Evolutionary conservation across 2,329 filamentous ascomycete genomes (phyloP).

Genomic region (Fusarium temperatum): DNA sequence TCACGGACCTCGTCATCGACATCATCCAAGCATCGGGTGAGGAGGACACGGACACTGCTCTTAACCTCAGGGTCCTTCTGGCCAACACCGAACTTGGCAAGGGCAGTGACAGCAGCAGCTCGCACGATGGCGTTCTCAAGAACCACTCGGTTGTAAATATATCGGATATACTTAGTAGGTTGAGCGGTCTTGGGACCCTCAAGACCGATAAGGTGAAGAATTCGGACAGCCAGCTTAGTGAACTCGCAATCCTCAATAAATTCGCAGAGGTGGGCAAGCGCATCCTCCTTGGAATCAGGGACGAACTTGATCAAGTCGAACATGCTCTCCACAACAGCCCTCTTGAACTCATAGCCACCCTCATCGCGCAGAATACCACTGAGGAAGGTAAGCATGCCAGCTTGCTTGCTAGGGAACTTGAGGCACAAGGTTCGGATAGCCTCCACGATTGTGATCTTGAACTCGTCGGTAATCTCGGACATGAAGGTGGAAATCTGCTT

Average conservation of each 20-base stretch:
- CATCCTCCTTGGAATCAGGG: conserved; percentile 82
- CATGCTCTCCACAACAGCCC: conserved; percentile 97
- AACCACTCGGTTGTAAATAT: conserved; percentile 98
- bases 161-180: conserved; percentile 98
- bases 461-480: conserved; percentile 98
- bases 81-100: conserved; percentile 96
- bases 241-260: conserved; percentile 99
- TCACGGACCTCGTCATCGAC: conserved; percentile 98
- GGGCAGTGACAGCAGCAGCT: conserved; percentile 91
- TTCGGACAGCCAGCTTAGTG: conserved; percentile 94
- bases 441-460: conserved; percentile 99
- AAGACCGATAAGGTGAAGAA: conserved; percentile 90
- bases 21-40: conserved; percentile 94
- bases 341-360: conserved; percentile 98
- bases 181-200: conserved; percentile 96
- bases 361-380: conserved; percentile 97
- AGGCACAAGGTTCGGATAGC: conserved; percentile 95
- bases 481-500: conserved; percentile 99
- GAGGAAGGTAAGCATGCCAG: conserved; percentile 95
- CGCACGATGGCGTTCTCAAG: conserved; percentile 96
- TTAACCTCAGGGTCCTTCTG: conserved; percentile 98
- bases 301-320: conserved; percentile 99
- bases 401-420: conserved; percentile 98
- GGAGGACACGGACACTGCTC: conserved; percentile 90
- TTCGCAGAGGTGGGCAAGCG: conserved; percentile 94